phyloP scores from a whole-genome alignment of 352 stramenopile species.

The Phytopythium ostracodes region DNA sequence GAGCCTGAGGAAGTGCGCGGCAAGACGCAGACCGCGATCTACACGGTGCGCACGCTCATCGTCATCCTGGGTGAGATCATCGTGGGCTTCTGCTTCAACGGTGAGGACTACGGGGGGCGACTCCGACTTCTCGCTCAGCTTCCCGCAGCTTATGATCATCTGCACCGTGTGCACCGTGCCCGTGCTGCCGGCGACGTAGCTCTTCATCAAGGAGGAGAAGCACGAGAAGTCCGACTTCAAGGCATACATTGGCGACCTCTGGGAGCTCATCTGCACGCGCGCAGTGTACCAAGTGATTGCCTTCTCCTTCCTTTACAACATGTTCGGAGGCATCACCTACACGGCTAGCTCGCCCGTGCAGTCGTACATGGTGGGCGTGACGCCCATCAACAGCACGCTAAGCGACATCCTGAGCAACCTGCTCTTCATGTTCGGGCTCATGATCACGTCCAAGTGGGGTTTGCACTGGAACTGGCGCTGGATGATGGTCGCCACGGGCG shows the following conservation, averaged over 20 bases:
- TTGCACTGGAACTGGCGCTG: slow-evolving; percentile 32
- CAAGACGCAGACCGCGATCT: slow-evolving; percentile 37
- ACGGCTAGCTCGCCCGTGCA: slow-evolving; percentile 20
- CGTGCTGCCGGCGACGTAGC: slow-evolving; percentile 28
- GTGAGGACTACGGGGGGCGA: slow-evolving; percentile 36
- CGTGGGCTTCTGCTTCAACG: slow-evolving; percentile 47
- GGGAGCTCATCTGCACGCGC: slow-evolving; percentile 22
- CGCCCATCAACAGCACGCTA: slow-evolving; percentile 22
- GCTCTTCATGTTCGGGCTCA: slow-evolving; percentile 25
- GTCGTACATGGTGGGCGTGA: slow-evolving; percentile 24
- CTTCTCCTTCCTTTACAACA: slow-evolving; percentile 27
- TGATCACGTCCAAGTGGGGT: slow-evolving; percentile 30
- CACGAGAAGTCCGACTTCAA: slow-evolving; percentile 16
- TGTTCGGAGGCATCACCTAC: slow-evolving; percentile 27
- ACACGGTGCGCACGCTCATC: slow-evolving; percentile 29
- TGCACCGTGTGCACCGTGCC: slow-evolving; percentile 19
- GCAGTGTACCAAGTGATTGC: slow-evolving; percentile 36
- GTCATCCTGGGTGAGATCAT: slow-evolving; percentile 32
- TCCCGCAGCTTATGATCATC: slow-evolving; percentile 49
- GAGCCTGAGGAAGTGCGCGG: slow-evolving; percentile 36
- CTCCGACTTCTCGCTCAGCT: slow-evolving; percentile 46
- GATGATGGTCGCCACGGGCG: slow-evolving; percentile 20
- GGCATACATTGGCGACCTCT: slow-evolving; percentile 23
- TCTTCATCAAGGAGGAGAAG: slow-evolving; percentile 30
- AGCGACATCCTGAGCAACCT: slow-evolving; percentile 24